phyloP scores from a whole-genome alignment of 2,329 filamentous ascomycete genomes.

The Juglanconis oblonga region DNA sequence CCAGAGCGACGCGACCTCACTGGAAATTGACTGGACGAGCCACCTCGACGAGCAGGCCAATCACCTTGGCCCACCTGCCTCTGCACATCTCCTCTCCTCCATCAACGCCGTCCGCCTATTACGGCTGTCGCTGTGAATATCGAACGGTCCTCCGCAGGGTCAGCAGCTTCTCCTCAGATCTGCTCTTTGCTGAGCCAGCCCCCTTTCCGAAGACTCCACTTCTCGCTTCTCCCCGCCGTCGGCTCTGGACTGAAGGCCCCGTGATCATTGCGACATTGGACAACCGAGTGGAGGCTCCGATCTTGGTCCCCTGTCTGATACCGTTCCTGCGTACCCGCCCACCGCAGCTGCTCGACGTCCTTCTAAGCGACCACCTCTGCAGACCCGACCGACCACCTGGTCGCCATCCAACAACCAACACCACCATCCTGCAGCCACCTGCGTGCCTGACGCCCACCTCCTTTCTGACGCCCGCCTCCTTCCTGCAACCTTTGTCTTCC shows the following conservation, averaged over 20 bases:
- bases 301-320: no score
- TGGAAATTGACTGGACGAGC: background rate
- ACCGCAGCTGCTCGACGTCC: background rate
- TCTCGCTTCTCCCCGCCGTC: no score
- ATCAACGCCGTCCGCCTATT: background rate
- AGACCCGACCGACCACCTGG: background rate
- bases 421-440: background rate
- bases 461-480: slow-evolving; percentile 4
- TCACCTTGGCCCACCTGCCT: background rate
- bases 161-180: no score
- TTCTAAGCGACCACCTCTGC: background rate
- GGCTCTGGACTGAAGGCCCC: no score
- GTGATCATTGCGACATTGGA: no score
- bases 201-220: background rate
- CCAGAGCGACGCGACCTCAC: background rate
- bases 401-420: background rate
- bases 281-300: no score
- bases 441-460: background rate
- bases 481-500: slow-evolving; percentile 7
- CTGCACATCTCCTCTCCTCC: no score
- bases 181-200: background rate
- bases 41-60: background rate
- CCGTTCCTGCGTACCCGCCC: no score
- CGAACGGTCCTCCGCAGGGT: background rate
- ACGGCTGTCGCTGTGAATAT: background rate